Base-by-base conservation (phyloP, 371 early-diverging fungal species). In the Choanephora cucurbitarum region DNA sequence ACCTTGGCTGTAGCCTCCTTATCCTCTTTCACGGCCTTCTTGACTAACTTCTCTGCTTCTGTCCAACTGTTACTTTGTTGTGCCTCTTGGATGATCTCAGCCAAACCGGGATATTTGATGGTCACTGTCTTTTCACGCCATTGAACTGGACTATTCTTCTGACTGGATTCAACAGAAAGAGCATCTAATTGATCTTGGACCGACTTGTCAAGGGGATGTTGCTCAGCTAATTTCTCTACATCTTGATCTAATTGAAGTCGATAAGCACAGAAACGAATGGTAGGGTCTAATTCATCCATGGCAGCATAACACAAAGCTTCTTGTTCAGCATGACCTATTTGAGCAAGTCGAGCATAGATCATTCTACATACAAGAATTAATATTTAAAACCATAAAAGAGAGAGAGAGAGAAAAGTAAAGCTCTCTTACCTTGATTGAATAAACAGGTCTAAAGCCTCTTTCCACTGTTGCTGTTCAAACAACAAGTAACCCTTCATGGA, bases 261-360 rank as follows among this genome's bases (percentile, higher is more conserved):
- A 65, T 90, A 91, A 11, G 85, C 89, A 63, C 91, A 92, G 70
- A 83, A 91, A 37, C 90, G 84, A 61, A 93, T 86, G 64, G 83
- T 88, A 56, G 91, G 91, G 46, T 91, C 92, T 52, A 91, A 85
- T 8, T 77, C 83, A 61, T 92, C 91, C 42, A 91, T 82, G 0
- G 87, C 82, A 14, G 85, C 68, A 49, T 86, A 87, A 55, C 83
- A 85, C 4, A 91, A 71, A 2, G 86, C 80, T 60, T 85, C 83
- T 44, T 83, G 79, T 49, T 84, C 82, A n/a, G 82, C 65, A 21
- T 73, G 69, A 45, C 53, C 51, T 41, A 57, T 72, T 66, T 46
- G 64, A 51, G 87, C 82, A 31, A 92, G 77, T 40, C 75, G 74
- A 47, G 86, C 86, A 59, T 91, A 92, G 45, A 89, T 85, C 21